Evolutionary conservation across 2,329 filamentous ascomycete species (phyloP).

Genomic region (Trichoderma harzianum): DNA sequence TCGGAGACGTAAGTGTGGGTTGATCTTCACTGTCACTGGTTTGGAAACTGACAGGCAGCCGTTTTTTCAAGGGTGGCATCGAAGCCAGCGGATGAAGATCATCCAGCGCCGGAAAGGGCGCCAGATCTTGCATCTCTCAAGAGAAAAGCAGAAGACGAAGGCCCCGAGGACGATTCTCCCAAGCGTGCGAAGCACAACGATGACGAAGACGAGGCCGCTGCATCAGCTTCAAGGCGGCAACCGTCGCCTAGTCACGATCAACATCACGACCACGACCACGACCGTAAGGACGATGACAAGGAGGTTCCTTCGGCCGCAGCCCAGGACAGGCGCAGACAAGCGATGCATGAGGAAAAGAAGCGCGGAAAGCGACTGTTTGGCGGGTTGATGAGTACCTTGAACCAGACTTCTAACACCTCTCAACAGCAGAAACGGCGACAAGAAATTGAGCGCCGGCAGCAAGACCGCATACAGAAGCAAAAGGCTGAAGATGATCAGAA

Average conservation of each 20-base stretch:
- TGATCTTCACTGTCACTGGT: background rate
- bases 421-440: conserved; percentile 67
- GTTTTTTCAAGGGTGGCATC: conserved; percentile 1
- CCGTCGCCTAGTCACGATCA: background rate
- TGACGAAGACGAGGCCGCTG: conserved; percentile 19
- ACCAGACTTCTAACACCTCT: conserved; percentile 62
- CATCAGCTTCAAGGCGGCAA: background rate
- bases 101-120: background rate
- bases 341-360: conserved; percentile 69
- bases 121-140: conserved; percentile 25
- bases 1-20: background rate
- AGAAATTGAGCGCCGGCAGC: conserved; percentile 80
- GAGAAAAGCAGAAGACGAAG: conserved; percentile 28
- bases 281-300: background rate
- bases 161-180: conserved; percentile 20
- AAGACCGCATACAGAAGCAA: conserved; percentile 71
- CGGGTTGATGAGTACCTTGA: conserved; percentile 72
- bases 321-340: conserved; percentile 25
- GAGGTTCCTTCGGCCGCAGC: background rate
- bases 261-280: background rate
- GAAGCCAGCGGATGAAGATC: background rate
- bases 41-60: background rate
- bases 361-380: conserved; percentile 85
- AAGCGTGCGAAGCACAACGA: conserved; percentile 29
- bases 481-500: conserved; percentile 67